A percentile compares a stretch with the other conserved stretches of the same genome.
phyloP scores from a whole-genome alignment of 345 rosid genomes.

The Pugionium dolabratum region DNA sequence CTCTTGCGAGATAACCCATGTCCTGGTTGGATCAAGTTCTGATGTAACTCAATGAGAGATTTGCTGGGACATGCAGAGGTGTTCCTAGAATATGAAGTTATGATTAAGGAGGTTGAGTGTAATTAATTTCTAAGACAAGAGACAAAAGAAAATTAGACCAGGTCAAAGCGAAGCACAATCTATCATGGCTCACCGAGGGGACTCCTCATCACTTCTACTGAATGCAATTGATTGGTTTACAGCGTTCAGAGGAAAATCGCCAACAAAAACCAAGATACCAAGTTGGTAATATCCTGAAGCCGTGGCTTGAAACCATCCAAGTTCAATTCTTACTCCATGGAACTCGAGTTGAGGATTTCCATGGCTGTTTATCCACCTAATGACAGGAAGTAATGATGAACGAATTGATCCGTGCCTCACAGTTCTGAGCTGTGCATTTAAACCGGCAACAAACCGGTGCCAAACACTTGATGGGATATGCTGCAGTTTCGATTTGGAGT shows the following conservation, averaged over 20 bases:
- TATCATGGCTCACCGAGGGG: constrained; percentile 55
- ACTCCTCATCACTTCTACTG: constrained; percentile 49
- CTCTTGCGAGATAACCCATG: constrained; percentile 79
- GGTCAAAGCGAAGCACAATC: constrained; percentile 16
- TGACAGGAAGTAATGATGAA: constrained; percentile 72
- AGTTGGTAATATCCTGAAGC: constrained; percentile 98
- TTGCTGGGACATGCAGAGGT: constrained; percentile 48
- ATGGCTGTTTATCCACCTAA: constrained; percentile 86
- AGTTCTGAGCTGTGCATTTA: constrained; percentile 92
- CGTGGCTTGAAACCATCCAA: constrained; percentile 98
- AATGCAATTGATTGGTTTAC: constrained; percentile 48
- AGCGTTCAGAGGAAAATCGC: constrained; percentile 53
- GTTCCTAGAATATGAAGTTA: constrained; percentile 49
- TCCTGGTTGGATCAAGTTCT: constrained; percentile 53
- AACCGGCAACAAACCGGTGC: constrained; percentile 93
- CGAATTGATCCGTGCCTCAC: constrained; percentile 88
- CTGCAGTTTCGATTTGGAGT: constrained; percentile 45
- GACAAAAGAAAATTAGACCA: background rate
- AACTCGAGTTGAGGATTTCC: constrained; percentile 92
- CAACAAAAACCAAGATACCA: constrained; percentile 77
- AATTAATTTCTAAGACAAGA: background rate
- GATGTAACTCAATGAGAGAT: constrained; percentile 56
- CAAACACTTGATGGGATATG: constrained; percentile 90
- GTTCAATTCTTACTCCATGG: constrained; percentile 81
- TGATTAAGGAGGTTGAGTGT: constrained; percentile 23